A percentile compares a stretch with the other conserved stretches of the same genome.
Conservation (phyloP, 148 eudicot genomes). For the Rhododendron simsii region DNA sequence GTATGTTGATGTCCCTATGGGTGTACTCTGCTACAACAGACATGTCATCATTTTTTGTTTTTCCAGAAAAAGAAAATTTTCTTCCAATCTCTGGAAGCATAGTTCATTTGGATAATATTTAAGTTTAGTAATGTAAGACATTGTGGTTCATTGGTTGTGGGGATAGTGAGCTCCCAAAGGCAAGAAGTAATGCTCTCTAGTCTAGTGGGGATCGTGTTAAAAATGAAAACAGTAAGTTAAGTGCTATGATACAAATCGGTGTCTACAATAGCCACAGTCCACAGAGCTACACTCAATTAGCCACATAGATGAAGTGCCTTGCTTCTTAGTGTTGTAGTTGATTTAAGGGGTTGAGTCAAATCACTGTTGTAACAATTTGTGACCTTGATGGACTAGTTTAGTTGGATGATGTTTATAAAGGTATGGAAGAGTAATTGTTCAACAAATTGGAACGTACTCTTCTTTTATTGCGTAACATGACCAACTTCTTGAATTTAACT, state of each 20-base stretch:
- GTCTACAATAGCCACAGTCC: neutral
- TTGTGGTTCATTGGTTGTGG: neutral
- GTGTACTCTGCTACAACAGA: neutral
- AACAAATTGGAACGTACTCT: neutral
- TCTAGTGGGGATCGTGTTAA: neutral
- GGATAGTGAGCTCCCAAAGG: neutral
- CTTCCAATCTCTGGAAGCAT: neutral
- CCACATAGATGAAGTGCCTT: neutral
- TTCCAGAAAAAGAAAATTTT: neutral
- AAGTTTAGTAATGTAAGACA: neutral
- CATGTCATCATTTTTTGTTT: neutral
- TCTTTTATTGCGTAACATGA: neutral
- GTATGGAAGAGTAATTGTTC: neutral
- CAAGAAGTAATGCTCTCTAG: neutral
- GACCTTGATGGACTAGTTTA: neutral
- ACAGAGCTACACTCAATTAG: neutral
- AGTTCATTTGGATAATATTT: neutral
- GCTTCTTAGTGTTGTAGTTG: neutral
- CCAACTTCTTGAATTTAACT: conserved; percentile 1
- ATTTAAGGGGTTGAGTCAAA: neutral
- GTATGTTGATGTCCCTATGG: conserved; percentile 25
- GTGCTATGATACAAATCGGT: neutral
- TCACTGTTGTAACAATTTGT: neutral
- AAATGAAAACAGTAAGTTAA: neutral
- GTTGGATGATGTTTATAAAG: neutral